Percentiles rank a stretch among this genome's conserved stretches.
These are phyloP conservation scores for Silybum marianum DNA, from an alignment of 129 eudicot species.

Conservation along the genomic window DNA sequence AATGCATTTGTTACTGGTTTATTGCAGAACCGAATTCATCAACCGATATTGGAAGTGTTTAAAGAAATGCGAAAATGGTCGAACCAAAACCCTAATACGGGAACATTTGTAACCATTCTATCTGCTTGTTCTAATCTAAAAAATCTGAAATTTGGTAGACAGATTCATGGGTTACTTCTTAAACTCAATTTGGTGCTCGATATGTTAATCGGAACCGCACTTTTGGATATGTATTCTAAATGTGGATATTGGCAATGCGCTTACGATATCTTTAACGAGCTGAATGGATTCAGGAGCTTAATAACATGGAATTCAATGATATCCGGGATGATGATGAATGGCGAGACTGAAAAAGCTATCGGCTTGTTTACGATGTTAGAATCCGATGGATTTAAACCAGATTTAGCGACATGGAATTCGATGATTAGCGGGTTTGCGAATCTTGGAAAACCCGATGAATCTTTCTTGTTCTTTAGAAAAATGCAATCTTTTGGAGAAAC, in stretches of 20 bases:
- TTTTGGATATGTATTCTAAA: constrained; percentile 66
- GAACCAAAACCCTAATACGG: constrained; percentile 36
- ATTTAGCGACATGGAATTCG: constrained; percentile 87
- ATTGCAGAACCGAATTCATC: constrained; percentile 49
- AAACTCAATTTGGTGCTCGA: constrained; percentile 42
- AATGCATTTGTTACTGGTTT: constrained; percentile 75
- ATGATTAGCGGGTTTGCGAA: constrained; percentile 73
- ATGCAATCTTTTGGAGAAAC: constrained; percentile 46
- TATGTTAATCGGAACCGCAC: constrained; percentile 58
- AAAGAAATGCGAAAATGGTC: constrained; percentile 47
- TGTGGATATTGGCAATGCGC: constrained; percentile 54
- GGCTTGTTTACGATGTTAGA: constrained; percentile 54
- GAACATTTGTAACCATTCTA: constrained; percentile 61
- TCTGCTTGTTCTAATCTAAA: constrained; percentile 57
- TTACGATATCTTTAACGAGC: constrained; percentile 51
- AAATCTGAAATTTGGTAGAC: constrained; percentile 51
- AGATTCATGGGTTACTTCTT: constrained; percentile 57
- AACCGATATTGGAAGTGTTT: constrained; percentile 43
- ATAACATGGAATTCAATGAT: constrained; percentile 88
- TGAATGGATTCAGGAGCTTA: constrained; percentile 47
- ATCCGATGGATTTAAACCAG: constrained; percentile 58
- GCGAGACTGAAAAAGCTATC: constrained; percentile 53
- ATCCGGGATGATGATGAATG: constrained; percentile 69
- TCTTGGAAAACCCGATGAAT: constrained; percentile 56
- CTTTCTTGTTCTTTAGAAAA: constrained; percentile 59